phyloP scores from a whole-genome alignment of 352 stramenopile species.

The Saprolegnia parasitica region DNA sequence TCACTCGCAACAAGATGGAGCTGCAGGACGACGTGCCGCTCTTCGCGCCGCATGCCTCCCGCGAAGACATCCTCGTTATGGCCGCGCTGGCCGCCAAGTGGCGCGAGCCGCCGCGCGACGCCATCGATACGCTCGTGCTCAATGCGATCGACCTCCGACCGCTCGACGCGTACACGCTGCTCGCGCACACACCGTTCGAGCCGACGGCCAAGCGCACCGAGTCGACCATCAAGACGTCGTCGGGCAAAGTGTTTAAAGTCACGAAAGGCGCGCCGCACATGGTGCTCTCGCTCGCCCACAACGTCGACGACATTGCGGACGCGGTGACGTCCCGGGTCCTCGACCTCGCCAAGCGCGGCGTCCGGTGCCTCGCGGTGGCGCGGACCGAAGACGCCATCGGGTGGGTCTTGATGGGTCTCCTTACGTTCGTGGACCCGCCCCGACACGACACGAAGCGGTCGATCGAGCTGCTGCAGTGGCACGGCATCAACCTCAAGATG shows the following conservation, averaged over 20 bases:
- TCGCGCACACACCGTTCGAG: slow-evolving; percentile 81
- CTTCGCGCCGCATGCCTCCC: slow-evolving; percentile 68
- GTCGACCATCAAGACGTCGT: slow-evolving; percentile 73
- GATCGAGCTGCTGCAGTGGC: slow-evolving; percentile 86
- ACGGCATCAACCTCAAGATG: slow-evolving; percentile 95
- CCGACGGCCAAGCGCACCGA: slow-evolving; percentile 89
- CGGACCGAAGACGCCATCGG: slow-evolving; percentile 62
- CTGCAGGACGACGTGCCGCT: slow-evolving; percentile 89
- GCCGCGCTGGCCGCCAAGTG: slow-evolving; percentile 91
- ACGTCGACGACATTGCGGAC: slow-evolving; percentile 74
- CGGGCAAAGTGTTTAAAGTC: slow-evolving; percentile 87
- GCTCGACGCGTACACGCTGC: slow-evolving; percentile 78
- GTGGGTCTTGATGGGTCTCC: slow-evolving; percentile 93
- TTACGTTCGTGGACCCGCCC: slow-evolving; percentile 95
- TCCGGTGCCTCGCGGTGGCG: slow-evolving; percentile 85
- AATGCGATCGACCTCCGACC: slow-evolving; percentile 81
- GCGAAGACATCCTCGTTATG: slow-evolving; percentile 87
- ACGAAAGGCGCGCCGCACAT: slow-evolving; percentile 94
- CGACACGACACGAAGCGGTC: slow-evolving; percentile 92
- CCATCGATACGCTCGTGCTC: slow-evolving; percentile 89
- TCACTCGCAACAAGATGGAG: slow-evolving; percentile 94
- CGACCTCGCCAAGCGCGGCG: slow-evolving; percentile 81
- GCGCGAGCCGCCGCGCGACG: slow-evolving; percentile 91
- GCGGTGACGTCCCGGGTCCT: slow-evolving; percentile 85
- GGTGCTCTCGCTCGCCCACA: slow-evolving; percentile 77